Evolutionary conservation across 441 rosid species (phyloP).

Genomic region (Populus trichocarpa): DNA sequence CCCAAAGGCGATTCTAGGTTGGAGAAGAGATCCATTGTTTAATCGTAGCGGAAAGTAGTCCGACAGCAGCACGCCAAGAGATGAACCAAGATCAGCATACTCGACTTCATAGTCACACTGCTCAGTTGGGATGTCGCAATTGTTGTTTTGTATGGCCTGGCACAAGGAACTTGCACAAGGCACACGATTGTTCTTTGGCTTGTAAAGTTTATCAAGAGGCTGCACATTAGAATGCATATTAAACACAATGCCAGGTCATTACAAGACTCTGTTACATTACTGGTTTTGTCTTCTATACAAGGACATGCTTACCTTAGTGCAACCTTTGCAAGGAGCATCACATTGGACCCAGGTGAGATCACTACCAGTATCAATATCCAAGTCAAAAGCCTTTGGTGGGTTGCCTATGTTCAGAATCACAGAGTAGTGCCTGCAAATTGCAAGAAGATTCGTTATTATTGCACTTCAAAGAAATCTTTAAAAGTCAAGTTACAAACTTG

Average conservation of each 20-base stretch:
- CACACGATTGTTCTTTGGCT: conserved; percentile 63
- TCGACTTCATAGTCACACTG: conserved; percentile 82
- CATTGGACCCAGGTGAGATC: conserved; percentile 97
- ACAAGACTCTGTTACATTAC: neutral
- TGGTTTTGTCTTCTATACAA: neutral
- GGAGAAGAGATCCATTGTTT: conserved; percentile 43
- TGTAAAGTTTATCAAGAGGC: conserved; percentile 64
- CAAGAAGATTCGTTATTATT: neutral
- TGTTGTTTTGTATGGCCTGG: conserved; percentile 41
- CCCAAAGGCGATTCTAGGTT: conserved; percentile 68
- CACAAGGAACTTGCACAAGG: conserved; percentile 63
- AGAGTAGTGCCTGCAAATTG: conserved; percentile 60
- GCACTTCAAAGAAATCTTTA: neutral
- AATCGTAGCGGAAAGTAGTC: conserved; percentile 55
- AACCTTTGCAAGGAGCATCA: conserved; percentile 63
- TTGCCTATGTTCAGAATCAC: conserved; percentile 61
- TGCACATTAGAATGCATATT: conserved; percentile 21
- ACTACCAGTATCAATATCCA: conserved; percentile 90
- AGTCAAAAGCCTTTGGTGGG: conserved; percentile 78
- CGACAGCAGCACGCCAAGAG: conserved; percentile 76
- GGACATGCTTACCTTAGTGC: conserved; percentile 46
- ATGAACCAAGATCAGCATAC: conserved; percentile 90
- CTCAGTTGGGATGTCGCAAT: conserved; percentile 35
- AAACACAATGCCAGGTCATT: conserved; percentile 10
- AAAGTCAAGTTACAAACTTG: neutral